Evolutionary conservation across 2,329 filamentous ascomycete species (phyloP), one percentile per base, ranked within the genome.

Genomic region (Emmonsiellopsis sp.): DNA sequence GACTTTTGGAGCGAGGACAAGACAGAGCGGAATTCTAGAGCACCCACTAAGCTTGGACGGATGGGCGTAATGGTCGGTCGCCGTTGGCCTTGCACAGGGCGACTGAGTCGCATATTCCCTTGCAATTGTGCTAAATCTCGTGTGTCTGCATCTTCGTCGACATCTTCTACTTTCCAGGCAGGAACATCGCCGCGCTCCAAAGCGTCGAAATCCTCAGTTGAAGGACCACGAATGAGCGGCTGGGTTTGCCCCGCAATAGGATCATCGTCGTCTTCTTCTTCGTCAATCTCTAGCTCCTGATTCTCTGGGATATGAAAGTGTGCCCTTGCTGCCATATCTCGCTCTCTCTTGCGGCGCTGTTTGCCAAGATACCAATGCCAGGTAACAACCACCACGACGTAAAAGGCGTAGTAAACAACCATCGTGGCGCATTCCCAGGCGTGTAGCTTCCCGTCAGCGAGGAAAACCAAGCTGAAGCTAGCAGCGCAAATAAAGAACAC

Each of bases 351-450:
- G 42, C 76, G 76, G 69, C 77, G 84, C 58, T 81, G 77, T 58
- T 83, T 78, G 39, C 81, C 82, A 13, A 86, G 75, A 71, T 85
- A 86, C 86, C 91, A 95, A 70, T 98, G 93, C 90, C 91, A 97
- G 5, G 78, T 78, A 13, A 97, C 87, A 9, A 98, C 93, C 54
- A 90, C 84, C 10, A 83, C 66, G 46, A 98, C 93, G 65, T 98
- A 98, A 62, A 95, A 86, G 44, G 85, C 60, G 68, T 98, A 98
- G 66, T 94, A 94, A 11, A 75, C 85, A 53, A 98, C 89, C 93
- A 98, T 98, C 55, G 79, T 75, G 56, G 80, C 80, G 60, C 91
- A 95, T 69, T 98, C 93, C 90, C 90, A 97, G 6, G 93, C 72
- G 57, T 87, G 81, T 50, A 98, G 76, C 54, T 81, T 80, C 0